Evolutionary conservation across 495 filamentous ascomycete species (phyloP), one percentile per base, ranked within the genome.

Genomic region (Geoglossum glabrum): DNA sequence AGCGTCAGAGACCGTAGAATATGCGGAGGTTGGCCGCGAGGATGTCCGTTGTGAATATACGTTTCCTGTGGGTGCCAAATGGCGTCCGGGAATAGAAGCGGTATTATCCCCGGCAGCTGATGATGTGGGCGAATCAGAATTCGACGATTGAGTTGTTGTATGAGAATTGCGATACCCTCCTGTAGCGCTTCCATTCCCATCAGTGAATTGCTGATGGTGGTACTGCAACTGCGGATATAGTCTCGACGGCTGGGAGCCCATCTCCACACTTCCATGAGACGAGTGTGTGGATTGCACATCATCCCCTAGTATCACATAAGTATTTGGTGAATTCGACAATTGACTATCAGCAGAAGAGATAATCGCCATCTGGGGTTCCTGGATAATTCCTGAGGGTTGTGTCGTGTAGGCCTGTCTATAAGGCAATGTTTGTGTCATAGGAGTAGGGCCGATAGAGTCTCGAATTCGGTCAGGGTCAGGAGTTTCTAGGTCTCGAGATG

Each of bases 161-260:
- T 33, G 52, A 15, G 52, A 55, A 17, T 50, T 3, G 21, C n/a
- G 46, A 21, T 50, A 25, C 2, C 26, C 46, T n/a, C 10, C 52
- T 23, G 19, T n/a, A 34, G 31, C 31, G 31, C 31, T 34, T 11
- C 31, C 31, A 34, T 34, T 34, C 31, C 31, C 31, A 11, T 34
- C 51, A 5, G 28, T 21, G 10, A 45, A 45, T 23, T 58, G 56
- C 23, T 58, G 56, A 43, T 58, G 56, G 43, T 58, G 56, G 30
- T 58, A 58, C 38, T 58, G 56, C 10, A 58, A 28, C 30, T 45
- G 56, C 10, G 43, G 36, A 21, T 58, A 50, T 45, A 50, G 34
- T 17, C 15, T 31, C 15, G 45, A 21, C 13, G 56, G 45, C 36
- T 58, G 33, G n/a, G 56, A 10, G 30, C 30, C 43, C 3, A 40